Conservation (phyloP, 495 filamentous ascomycete genomes). For the Talaromyces stipitatus region DNA sequence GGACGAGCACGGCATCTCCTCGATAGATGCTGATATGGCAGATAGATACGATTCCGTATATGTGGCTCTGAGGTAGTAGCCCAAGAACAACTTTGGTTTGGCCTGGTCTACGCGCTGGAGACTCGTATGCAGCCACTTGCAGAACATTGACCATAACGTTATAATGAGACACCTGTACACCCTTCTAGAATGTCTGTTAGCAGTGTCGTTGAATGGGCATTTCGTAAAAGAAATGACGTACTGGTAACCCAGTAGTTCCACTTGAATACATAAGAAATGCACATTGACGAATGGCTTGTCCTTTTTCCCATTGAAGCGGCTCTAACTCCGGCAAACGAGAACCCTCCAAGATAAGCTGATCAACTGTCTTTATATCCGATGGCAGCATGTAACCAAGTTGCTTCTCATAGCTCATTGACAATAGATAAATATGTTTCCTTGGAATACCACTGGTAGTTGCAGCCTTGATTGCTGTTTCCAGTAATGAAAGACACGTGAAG, state of each 20-base stretch:
- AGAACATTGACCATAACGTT: conserved; percentile 84
- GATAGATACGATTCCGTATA: conserved; percentile 76
- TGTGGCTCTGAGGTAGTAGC: conserved; percentile 77
- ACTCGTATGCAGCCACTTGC: conserved; percentile 52
- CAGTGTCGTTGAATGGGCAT: too few relatives aligned
- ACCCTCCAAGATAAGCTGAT: conserved; percentile 63
- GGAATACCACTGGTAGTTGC: conserved; percentile 60
- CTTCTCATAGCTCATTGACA: conserved; percentile 52
- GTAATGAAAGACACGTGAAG: conserved; percentile 71
- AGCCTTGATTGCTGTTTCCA: conserved; percentile 62
- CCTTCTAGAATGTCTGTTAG: too few relatives aligned
- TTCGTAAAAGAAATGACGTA: too few relatives aligned
- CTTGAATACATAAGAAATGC: conserved; percentile 87
- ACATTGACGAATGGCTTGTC: conserved; percentile 65
- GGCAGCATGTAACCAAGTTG: conserved; percentile 39
- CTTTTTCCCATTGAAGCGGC: conserved; percentile 58
- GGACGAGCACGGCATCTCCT: conserved; percentile 70
- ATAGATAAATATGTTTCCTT: conserved; percentile 63
- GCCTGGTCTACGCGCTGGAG: conserved; percentile 3
- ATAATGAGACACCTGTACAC: conserved; percentile 82
- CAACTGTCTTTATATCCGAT: conserved; percentile 57
- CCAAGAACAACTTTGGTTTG: conserved; percentile 54
- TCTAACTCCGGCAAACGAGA: conserved; percentile 53
- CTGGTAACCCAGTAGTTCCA: conserved; percentile 86
- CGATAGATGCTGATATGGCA: conserved; percentile 61